Evolutionary conservation across 2,329 filamentous ascomycete species (phyloP).

Genomic region (Pseudogymnoascus sp.): DNA sequence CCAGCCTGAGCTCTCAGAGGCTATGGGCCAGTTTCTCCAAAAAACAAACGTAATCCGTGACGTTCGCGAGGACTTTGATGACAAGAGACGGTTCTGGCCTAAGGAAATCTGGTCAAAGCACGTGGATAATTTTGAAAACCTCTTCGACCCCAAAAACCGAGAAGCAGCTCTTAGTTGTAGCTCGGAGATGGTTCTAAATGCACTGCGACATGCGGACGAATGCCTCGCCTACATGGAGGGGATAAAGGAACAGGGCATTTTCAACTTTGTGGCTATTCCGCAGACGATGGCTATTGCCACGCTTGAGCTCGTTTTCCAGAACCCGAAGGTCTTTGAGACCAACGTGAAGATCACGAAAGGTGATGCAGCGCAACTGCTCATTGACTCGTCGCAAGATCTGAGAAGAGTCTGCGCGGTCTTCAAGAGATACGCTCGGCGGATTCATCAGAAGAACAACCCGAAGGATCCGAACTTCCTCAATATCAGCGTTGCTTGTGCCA

Average conservation of each 20-base stretch:
- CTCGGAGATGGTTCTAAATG: conserved; percentile 90
- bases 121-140: conserved; percentile 78
- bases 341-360: conserved; percentile 98
- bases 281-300: conserved; percentile 97
- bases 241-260: conserved; percentile 89
- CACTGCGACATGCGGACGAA: conserved; percentile 78
- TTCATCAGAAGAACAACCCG: conserved; percentile 90
- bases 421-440: conserved; percentile 65
- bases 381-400: conserved; percentile 85
- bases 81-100: conserved; percentile 87
- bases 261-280: conserved; percentile 97
- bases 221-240: conserved; percentile 97
- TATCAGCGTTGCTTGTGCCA: conserved; percentile 84
- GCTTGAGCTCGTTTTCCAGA: conserved; percentile 84
- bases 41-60: conserved; percentile 99
- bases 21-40: conserved; percentile 95
- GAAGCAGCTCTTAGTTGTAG: conserved; percentile 74
- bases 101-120: conserved; percentile 96
- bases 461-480: conserved; percentile 85
- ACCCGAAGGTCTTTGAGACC: conserved; percentile 72
- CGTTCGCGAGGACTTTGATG: conserved; percentile 79
- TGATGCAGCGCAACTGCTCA: conserved; percentile 84
- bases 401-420: conserved; percentile 74
- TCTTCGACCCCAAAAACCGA: conserved; percentile 74
- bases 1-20: conserved; percentile 74